phyloP scores from a whole-genome alignment of 2,329 filamentous ascomycete genomes.

The Colletotrichum musae region DNA sequence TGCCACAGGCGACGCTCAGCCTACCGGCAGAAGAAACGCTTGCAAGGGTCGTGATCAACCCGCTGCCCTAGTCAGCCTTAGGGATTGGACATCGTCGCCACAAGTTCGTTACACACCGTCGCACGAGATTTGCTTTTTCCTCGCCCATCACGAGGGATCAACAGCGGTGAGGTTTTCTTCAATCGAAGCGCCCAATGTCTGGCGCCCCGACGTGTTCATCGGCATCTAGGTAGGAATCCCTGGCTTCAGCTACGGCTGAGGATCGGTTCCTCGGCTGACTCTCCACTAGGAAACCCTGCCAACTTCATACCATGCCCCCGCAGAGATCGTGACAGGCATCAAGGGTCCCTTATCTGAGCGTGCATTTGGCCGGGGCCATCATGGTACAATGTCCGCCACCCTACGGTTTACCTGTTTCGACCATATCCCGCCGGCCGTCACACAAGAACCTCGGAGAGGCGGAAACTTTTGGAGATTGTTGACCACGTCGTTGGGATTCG shows the following conservation, averaged over 20 bases:
- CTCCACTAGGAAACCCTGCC: not conserved
- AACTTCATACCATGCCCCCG: not conserved
- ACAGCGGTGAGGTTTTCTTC: not conserved
- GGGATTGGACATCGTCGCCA: slow-evolving; percentile 1
- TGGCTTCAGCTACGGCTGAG: slow-evolving; percentile 23
- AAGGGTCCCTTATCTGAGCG: slow-evolving; percentile 4
- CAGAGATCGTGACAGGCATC: not conserved
- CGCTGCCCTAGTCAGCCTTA: slow-evolving; percentile 17
- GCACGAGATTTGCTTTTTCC: not conserved
- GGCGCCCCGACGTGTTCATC: not conserved
- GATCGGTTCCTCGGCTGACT: slow-evolving; percentile 1
- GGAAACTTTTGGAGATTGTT: not conserved
- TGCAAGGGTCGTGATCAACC: not conserved
- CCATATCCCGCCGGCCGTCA: too few species aligned
- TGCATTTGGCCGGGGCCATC: not conserved
- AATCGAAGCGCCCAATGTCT: not conserved
- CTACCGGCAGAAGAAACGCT: not conserved
- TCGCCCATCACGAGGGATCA: not conserved
- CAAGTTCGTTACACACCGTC: slow-evolving; percentile 2
- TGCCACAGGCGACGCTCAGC: not conserved
- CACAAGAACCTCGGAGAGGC: not conserved
- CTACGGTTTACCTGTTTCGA: too few species aligned
- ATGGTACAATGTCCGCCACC: slow-evolving; percentile 5
- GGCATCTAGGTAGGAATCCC: not conserved
- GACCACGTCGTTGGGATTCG: not conserved